These are phyloP conservation scores for Rhodotorula sp. DNA, from an alignment of 1,284 basidiomycete genomes.

Conservation along the genomic window DNA sequence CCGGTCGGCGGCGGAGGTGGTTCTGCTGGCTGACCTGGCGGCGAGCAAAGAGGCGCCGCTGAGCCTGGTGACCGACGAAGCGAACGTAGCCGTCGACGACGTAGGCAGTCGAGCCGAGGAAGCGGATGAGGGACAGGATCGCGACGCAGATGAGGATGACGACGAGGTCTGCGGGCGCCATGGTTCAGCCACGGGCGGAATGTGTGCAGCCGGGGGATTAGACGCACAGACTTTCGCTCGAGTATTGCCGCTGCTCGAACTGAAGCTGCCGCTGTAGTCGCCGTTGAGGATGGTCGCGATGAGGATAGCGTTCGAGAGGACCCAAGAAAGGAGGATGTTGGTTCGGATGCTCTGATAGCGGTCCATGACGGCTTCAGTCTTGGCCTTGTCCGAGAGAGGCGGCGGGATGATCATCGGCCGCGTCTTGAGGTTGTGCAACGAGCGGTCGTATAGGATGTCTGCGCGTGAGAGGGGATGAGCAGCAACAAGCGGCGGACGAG, in stretches of 20 bases:
- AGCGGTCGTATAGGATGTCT: slow-evolving; percentile 81
- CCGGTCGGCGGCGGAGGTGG: neutral
- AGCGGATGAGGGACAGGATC: slow-evolving; percentile 56
- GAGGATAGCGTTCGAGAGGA: slow-evolving; percentile 76
- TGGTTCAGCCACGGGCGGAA: too few relatives aligned
- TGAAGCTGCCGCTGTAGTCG: slow-evolving; percentile 65
- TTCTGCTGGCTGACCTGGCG: slow-evolving; percentile 18
- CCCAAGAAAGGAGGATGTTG: slow-evolving; percentile 75
- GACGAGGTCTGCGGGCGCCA: slow-evolving; percentile 54
- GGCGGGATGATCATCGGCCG: slow-evolving; percentile 54
- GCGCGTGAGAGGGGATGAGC: neutral
- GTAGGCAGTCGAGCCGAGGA: slow-evolving; percentile 65
- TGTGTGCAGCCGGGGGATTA: neutral
- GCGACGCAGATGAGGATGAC: slow-evolving; percentile 78
- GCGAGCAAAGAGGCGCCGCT: slow-evolving; percentile 20
- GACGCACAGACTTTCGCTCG: slow-evolving; percentile 45
- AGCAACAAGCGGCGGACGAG: neutral
- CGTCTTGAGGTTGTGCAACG: slow-evolving; percentile 74
- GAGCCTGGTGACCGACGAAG: slow-evolving; percentile 16
- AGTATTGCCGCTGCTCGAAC: slow-evolving; percentile 48
- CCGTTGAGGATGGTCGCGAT: slow-evolving; percentile 71
- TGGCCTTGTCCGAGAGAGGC: slow-evolving; percentile 46
- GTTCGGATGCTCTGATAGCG: slow-evolving; percentile 48
- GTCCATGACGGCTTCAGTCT: slow-evolving; percentile 46
- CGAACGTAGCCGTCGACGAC: slow-evolving; percentile 55